Evolutionary conservation across 805 yeast species (phyloP).

Genomic region (Ogataea methanolica): DNA sequence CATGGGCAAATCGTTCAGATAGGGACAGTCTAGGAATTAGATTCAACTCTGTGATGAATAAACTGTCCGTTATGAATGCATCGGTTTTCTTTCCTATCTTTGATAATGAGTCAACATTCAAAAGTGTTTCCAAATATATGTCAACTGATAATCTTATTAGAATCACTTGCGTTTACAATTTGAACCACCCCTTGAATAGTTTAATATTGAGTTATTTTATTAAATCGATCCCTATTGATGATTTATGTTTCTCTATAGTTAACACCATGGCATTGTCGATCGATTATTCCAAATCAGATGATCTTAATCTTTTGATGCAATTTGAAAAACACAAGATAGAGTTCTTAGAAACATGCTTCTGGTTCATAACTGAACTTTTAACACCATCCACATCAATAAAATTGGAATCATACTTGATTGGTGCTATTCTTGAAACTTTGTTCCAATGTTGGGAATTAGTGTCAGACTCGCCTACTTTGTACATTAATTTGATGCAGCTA

Average conservation of each 20-base stretch:
- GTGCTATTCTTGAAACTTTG: conserved; percentile 21
- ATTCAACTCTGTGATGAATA: conserved; percentile 20
- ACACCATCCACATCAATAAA: not conserved
- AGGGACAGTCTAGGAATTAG: conserved; percentile 12
- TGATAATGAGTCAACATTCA: conserved; percentile 7
- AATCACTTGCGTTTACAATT: conserved; percentile 17
- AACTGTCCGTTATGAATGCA: conserved; percentile 21
- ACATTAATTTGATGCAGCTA: conserved; percentile 10
- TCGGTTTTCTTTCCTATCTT: conserved; percentile 19
- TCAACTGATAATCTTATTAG: conserved; percentile 27
- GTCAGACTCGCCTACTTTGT: conserved; percentile 9
- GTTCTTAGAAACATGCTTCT: conserved; percentile 20
- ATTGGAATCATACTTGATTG: conserved; percentile 13
- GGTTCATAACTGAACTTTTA: conserved; percentile 4
- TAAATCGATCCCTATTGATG: conserved; percentile 16
- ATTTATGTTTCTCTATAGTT: conserved; percentile 20
- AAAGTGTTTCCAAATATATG: conserved; percentile 12
- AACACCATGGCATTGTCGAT: conserved; percentile 16
- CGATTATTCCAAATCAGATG: conserved; percentile 25
- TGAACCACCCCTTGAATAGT: conserved; percentile 2
- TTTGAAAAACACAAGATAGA: conserved; percentile 22
- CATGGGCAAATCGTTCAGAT: conserved; percentile 5
- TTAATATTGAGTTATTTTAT: conserved; percentile 7
- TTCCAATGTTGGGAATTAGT: conserved; percentile 19
- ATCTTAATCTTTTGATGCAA: conserved; percentile 27